A percentile compares a stretch with the other conserved stretches of the same genome.
Conservation (phyloP, 2,329 filamentous ascomycete species). For the Aaosphaeria arxii region DNA sequence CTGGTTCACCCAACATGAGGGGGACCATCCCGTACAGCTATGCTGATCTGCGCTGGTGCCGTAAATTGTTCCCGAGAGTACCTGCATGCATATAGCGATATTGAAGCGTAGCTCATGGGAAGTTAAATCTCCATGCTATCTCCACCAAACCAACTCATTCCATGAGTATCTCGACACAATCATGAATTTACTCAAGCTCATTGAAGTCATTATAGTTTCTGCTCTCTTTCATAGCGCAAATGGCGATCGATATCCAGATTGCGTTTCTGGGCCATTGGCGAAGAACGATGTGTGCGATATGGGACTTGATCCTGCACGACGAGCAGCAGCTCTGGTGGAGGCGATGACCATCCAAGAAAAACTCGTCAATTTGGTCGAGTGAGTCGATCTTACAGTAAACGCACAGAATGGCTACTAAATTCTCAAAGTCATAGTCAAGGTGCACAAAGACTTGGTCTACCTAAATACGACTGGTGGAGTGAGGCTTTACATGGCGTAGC, state of each 20-base stretch:
- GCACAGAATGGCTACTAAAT: not conserved
- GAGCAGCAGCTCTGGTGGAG: constrained; percentile 49
- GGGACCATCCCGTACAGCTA: too few species aligned
- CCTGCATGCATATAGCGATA: too few species aligned
- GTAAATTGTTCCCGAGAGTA: too few species aligned
- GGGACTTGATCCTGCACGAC: constrained; percentile 34
- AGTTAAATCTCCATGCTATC: too few species aligned
- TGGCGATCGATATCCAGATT: constrained; percentile 44
- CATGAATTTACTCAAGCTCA: too few species aligned
- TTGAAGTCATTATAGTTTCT: too few species aligned
- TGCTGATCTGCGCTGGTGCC: too few species aligned
- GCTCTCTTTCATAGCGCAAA: not conserved
- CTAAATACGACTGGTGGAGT: constrained; percentile 53
- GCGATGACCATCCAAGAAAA: constrained; percentile 54
- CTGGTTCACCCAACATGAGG: too few species aligned
- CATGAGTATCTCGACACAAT: too few species aligned
- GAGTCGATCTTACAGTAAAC: not conserved
- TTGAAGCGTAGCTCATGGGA: too few species aligned
- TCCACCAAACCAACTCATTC: too few species aligned
- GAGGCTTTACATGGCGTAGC: constrained; percentile 64
- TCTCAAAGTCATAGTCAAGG: constrained; percentile 14
- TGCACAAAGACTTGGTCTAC: constrained; percentile 49
- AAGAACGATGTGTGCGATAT: constrained; percentile 50
- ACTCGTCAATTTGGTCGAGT: constrained; percentile 33
- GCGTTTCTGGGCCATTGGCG: constrained; percentile 47